Conservation (phyloP, 495 filamentous ascomycete species). For the Pseudevernia furfuracea region DNA sequence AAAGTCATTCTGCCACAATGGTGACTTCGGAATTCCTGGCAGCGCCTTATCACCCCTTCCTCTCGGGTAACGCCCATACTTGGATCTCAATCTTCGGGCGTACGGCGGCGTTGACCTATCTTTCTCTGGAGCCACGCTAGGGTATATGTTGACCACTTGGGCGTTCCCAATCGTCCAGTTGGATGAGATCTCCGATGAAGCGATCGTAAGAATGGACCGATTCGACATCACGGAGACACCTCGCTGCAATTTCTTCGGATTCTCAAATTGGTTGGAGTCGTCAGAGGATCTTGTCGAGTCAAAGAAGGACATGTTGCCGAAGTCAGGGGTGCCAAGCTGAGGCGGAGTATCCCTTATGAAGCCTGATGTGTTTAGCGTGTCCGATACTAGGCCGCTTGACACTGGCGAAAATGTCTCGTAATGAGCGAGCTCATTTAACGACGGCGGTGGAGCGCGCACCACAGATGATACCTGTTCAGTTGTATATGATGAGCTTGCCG, state of each 20-base stretch:
- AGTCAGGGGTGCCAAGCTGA: slow-evolving; percentile 16
- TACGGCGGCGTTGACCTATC: slow-evolving; percentile 17
- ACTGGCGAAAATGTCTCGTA: slow-evolving; percentile 4
- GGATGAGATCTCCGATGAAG: slow-evolving; percentile 25
- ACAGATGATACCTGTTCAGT: slow-evolving; percentile 14
- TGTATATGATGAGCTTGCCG: slow-evolving; percentile 16
- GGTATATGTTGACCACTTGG: slow-evolving; percentile 25
- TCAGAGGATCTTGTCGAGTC: slow-evolving; percentile 15
- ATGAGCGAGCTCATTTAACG: neutral
- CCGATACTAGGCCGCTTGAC: neutral
- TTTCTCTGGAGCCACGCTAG: slow-evolving; percentile 20
- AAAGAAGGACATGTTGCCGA: slow-evolving; percentile 14
- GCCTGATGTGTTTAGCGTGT: neutral
- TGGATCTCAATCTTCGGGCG: slow-evolving; percentile 17
- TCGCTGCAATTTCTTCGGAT: neutral
- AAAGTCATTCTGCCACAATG: slow-evolving; percentile 11
- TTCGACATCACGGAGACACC: slow-evolving; percentile 26
- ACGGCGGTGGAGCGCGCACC: slow-evolving; percentile 2
- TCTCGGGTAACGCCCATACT: slow-evolving; percentile 22
- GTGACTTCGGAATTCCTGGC: slow-evolving; percentile 21
- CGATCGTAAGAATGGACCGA: slow-evolving; percentile 25
- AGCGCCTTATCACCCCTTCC: slow-evolving; percentile 22
- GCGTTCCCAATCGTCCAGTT: slow-evolving; percentile 28
- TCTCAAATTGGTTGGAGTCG: slow-evolving; percentile 6
- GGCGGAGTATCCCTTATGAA: slow-evolving; percentile 11